Evolutionary conservation across 2,329 filamentous ascomycete genomes (phyloP).

Genomic region (Apiospora aurea): DNA sequence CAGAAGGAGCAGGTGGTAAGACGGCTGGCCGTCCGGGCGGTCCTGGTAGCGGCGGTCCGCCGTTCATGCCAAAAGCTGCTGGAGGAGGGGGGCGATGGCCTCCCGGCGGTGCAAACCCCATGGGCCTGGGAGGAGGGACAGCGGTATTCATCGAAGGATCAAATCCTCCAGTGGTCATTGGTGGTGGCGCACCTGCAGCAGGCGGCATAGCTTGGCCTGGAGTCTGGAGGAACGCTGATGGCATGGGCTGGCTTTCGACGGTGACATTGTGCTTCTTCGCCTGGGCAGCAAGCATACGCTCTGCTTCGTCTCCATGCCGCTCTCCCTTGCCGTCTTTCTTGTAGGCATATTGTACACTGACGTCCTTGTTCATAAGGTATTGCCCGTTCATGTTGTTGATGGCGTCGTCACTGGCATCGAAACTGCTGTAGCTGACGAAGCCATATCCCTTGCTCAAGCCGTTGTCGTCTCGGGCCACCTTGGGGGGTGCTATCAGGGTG

Average conservation of each 20-base stretch:
- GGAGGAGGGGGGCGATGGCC: constrained; percentile 41
- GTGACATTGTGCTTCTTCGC: constrained; percentile 94
- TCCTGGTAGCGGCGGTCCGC: constrained; percentile 41
- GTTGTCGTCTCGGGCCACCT: constrained; percentile 89
- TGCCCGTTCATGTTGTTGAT: constrained; percentile 94
- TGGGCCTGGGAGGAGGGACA: constrained; percentile 48
- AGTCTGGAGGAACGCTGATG: constrained; percentile 71
- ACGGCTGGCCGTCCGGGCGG: constrained; percentile 43
- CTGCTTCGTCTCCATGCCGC: constrained; percentile 91
- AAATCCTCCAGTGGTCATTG: constrained; percentile 37
- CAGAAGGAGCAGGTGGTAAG: constrained; percentile 65
- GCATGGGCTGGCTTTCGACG: constrained; percentile 78
- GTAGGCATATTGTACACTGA: constrained; percentile 97
- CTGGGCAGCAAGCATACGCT: constrained; percentile 88
- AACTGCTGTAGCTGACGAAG: constrained; percentile 91
- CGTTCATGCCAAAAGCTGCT: constrained; percentile 47
- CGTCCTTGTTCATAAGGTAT: constrained; percentile 96
- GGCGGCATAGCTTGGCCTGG: constrained; percentile 38
- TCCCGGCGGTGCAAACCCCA: constrained; percentile 41
- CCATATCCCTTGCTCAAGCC: constrained; percentile 94
- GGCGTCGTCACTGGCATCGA: constrained; percentile 91
- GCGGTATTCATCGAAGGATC: constrained; percentile 32
- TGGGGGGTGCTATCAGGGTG: constrained; percentile 81
- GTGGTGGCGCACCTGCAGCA: constrained; percentile 34
- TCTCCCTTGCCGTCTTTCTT: constrained; percentile 99